Evolutionary conservation across 2,329 filamentous ascomycete species (phyloP).

Genomic region (Elsinoe australis): DNA sequence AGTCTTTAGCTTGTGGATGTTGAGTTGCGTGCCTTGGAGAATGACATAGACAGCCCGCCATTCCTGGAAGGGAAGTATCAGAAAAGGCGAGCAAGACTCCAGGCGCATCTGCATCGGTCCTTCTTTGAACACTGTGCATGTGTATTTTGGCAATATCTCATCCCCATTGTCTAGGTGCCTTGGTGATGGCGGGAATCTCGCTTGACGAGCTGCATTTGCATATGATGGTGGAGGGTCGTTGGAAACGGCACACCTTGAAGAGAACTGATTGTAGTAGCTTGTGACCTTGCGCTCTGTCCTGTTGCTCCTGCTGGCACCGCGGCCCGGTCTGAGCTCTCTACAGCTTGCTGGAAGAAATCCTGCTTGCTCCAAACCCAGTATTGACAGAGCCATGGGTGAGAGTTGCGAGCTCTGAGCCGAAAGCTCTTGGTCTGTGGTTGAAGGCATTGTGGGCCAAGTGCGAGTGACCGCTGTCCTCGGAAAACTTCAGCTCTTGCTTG

Average conservation of each 20-base stretch:
- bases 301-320: slow-evolving; percentile 3
- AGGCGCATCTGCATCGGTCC: slow-evolving; percentile 29
- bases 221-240: slow-evolving; percentile 31
- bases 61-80: slow-evolving; percentile 25
- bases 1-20: slow-evolving; percentile 56
- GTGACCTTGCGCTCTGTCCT: slow-evolving; percentile 15
- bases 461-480: too few relatives aligned
- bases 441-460: background rate
- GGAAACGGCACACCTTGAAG: slow-evolving; percentile 27
- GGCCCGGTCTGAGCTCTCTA: slow-evolving; percentile 5
- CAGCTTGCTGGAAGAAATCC: slow-evolving; percentile 2
- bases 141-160: slow-evolving; percentile 29
- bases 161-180: slow-evolving; percentile 20
- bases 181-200: slow-evolving; percentile 18
- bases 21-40: slow-evolving; percentile 61
- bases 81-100: slow-evolving; percentile 30
- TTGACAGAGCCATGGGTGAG: slow-evolving; percentile 19
- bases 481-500: too few relatives aligned
- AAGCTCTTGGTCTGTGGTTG: slow-evolving; percentile 1
- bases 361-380: slow-evolving; percentile 18
- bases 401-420: slow-evolving; percentile 16
- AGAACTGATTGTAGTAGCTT: slow-evolving; percentile 32
- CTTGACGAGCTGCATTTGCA: slow-evolving; percentile 22
- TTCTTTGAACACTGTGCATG: slow-evolving; percentile 28
- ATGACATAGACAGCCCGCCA: slow-evolving; percentile 48